Base-by-base conservation (phyloP, 768 basidiomycete genomes). In the Boletus reticulatus region DNA sequence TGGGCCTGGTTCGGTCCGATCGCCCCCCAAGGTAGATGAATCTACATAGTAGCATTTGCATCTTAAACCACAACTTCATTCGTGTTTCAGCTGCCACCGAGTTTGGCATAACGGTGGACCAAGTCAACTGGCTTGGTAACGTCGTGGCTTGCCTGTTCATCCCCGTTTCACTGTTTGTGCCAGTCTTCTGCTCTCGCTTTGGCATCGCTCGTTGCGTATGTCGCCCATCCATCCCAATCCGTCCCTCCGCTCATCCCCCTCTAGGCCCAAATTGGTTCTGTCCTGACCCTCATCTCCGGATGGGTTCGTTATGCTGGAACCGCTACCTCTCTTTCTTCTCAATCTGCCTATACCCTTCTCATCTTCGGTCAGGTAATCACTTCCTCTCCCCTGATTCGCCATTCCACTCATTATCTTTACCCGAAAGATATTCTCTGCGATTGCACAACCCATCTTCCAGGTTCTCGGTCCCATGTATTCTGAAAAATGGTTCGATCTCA, bases 1-100 rank as follows among this genome's bases (percentile, higher is more conserved):
- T 84, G 84, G 81, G 80, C 87, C 4, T 94, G 90, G 90, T 94
- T 93, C 63, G 90, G 91, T 4, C 88, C 92, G 4, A 92, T 94
- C 51, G 76, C 91, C 0, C 84, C 83, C 41, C 68, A 84, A 62
- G 76, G 90, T 91, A 46, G 76, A 57, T 31, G 16, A n/a, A n/a
- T 10, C 20, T n/a, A 1, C 2, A 29, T 29, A 29, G 27, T 29
- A 29, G 3, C 4, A 1, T 31, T 27, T 3, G 3, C 8, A 11
- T 52, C 4, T 16, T 19, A 12, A 29, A n/a, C 17, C 11, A 20
- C n/a, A 6, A 32, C 41, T 9, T n/a, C 17, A 20, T 39, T 22
- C 27, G 20, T 41, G 37, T 41, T 57, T n/a, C 42, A 91, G 88
- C 80, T 62, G 79, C 81, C 12, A 61, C 63, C 4, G 83, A 88